These are phyloP conservation scores for Neurospora terricola DNA, from an alignment of 495 filamentous ascomycete genomes.

Conservation along the genomic window DNA sequence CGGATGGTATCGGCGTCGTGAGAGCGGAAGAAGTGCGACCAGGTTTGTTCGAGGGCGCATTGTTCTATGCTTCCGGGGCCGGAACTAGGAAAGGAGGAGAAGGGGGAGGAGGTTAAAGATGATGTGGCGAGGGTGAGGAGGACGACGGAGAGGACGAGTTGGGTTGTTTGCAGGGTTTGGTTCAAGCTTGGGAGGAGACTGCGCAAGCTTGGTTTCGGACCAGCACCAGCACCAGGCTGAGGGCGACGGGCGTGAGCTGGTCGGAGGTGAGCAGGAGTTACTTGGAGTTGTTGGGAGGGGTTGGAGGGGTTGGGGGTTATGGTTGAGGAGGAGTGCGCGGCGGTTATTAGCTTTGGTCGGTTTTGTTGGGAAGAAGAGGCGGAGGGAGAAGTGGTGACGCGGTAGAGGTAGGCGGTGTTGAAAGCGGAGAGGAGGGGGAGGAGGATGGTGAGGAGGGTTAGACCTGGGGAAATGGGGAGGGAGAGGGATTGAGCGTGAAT, in stretches of 20 bases:
- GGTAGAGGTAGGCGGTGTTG: constrained; percentile 17
- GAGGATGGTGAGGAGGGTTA: constrained; percentile 39
- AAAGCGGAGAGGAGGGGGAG: constrained; percentile 41
- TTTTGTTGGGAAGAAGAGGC: neutral
- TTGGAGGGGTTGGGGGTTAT: constrained; percentile 25
- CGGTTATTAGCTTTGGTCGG: neutral
- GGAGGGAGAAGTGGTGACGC: neutral
- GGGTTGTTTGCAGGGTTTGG: constrained; percentile 33
- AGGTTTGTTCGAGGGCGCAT: constrained; percentile 37
- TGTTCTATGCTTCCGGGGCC: neutral
- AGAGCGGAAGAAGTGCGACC: constrained; percentile 38
- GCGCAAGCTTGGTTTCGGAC: neutral
- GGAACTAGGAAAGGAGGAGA: neutral
- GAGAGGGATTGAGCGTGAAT: constrained; percentile 35
- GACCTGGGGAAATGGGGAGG: constrained; percentile 39
- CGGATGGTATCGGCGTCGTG: constrained; percentile 44
- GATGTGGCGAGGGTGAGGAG: constrained; percentile 44
- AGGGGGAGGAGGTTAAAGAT: constrained; percentile 39
- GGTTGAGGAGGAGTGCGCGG: constrained; percentile 12
- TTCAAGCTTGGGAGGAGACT: constrained; percentile 17
- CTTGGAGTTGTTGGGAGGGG: constrained; percentile 30
- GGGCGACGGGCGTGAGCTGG: constrained; percentile 38
- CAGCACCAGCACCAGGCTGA: constrained; percentile 22
- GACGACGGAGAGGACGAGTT: constrained; percentile 18
- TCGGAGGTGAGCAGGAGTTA: constrained; percentile 12